These are phyloP conservation scores for Trichomonascaceae sp. DNA, from an alignment of 1,139 yeast species.

Conservation along the genomic window DNA sequence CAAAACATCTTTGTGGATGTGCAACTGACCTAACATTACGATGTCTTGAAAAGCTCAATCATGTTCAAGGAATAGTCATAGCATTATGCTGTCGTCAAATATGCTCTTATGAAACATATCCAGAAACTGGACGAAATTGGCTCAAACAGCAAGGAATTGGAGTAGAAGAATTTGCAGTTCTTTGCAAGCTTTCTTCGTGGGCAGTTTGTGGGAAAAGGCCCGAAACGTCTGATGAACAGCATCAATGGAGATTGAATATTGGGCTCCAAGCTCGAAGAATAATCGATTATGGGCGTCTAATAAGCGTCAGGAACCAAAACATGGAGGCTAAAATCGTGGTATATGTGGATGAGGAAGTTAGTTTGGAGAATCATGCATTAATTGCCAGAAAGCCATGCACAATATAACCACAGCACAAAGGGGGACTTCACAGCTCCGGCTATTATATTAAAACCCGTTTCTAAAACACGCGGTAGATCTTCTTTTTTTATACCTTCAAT, in stretches of 20 bases:
- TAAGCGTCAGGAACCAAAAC: conserved; percentile 41
- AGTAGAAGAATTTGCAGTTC: conserved; percentile 42
- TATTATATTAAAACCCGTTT: neutral
- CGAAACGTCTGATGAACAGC: conserved; percentile 27
- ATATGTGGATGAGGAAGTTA: conserved; percentile 52
- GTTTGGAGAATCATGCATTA: conserved; percentile 69
- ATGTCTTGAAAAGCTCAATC: conserved; percentile 48
- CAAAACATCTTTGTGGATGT: conserved; percentile 89
- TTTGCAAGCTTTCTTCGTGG: conserved; percentile 75
- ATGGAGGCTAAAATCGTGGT: conserved; percentile 44
- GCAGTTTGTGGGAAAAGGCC: conserved; percentile 66
- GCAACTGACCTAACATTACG: conserved; percentile 83
- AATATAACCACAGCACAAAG: neutral
- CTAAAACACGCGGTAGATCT: neutral
- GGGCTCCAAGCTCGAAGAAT: conserved; percentile 67
- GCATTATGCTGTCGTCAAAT: conserved; percentile 96
- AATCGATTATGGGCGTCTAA: conserved; percentile 54
- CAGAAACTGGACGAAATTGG: conserved; percentile 36
- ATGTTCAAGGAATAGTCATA: conserved; percentile 50
- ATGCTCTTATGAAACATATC: conserved; percentile 58
- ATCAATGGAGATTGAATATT: conserved; percentile 42
- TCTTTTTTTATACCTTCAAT: conserved; percentile 65
- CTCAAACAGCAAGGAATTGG: conserved; percentile 26
- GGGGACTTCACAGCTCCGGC: neutral
- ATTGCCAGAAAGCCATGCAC: conserved; percentile 23